Evolutionary conservation across 139 green algal species (phyloP), one percentile per base, ranked within the genome.

Genomic region (Eudorina sp.): DNA sequence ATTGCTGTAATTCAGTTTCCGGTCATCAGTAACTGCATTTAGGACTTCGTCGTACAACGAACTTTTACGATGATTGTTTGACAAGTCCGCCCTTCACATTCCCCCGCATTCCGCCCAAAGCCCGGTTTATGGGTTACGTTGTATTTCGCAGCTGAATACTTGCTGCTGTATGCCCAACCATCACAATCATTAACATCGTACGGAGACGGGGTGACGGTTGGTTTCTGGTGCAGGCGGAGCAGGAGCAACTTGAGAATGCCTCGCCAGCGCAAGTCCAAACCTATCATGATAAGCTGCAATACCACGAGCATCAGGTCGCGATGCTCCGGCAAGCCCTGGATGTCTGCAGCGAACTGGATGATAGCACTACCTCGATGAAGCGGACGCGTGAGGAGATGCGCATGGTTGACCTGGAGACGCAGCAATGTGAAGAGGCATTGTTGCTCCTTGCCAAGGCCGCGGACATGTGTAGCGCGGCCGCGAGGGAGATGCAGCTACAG

Each of bases 251-350:
- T 19, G 8, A 18, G 3, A 31, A 87, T 6, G 29, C 81, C 0
- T 69, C 81, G 43, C 81, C 81, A 0, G 60, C 64, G 1, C 45
- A 87, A 45, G 31, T 87, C 21, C 81, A 87, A n/a, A 64, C 81
- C 45, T 69, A 21, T 31, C 7, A 79, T 8, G 81, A 87, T 31
- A n/a, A 31, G 45, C 46, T 87, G 14, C 81, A 78, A 31, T 45
- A 7, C 9, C 62, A 46, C 60, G 81, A 87, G 45, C 31, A 68
- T 7, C 64, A 36, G 1, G 64, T 79, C 7, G 46, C 81, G 16
- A 78, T 87, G 81, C 45, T 87, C 21, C n/a, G 66, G 31, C 62
- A 69, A 18, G 81, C 81, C 8, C 46, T 87, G 4, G 8, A 48
- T 1, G 81, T 64, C 0, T 69, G 62, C 34, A 45, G 55, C 9